Percentiles rank a stretch among this genome's conserved stretches.
phyloP scores from a whole-genome alignment of 441 rosid species.

The Populus tomentosa region DNA sequence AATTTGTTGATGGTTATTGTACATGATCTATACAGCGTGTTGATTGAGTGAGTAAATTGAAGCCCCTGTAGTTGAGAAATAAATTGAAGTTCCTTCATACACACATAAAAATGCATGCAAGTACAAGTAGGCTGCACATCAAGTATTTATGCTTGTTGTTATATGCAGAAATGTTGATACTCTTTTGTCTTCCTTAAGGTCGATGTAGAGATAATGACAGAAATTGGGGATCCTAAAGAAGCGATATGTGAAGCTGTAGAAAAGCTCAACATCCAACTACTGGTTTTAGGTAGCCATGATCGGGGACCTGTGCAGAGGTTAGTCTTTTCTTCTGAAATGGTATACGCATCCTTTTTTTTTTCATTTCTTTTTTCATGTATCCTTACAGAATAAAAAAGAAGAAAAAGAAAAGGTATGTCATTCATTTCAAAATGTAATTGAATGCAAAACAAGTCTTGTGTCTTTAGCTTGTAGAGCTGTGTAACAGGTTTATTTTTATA shows the following conservation, averaged over 20 bases:
- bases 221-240: constrained; percentile 56
- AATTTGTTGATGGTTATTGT: neutral
- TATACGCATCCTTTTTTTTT: neutral
- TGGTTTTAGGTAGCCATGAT: constrained; percentile 58
- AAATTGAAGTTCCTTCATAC: neutral
- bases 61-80: neutral
- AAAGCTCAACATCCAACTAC: constrained; percentile 50
- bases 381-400: neutral
- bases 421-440: no score
- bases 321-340: constrained; percentile 7
- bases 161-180: neutral
- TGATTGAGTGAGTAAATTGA: neutral
- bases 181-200: constrained; percentile 30
- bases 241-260: constrained; percentile 59
- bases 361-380: neutral
- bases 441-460: no score
- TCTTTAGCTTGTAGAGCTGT: no score
- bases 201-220: constrained; percentile 41
- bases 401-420: no score
- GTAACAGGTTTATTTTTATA: no score
- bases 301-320: constrained; percentile 66
- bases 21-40: neutral
- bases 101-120: neutral
- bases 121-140: neutral
- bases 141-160: neutral